Percentiles rank a stretch among this genome's conserved stretches.
Conservation (phyloP, 805 yeast genomes). For the Barnettozyma salicaria region DNA sequence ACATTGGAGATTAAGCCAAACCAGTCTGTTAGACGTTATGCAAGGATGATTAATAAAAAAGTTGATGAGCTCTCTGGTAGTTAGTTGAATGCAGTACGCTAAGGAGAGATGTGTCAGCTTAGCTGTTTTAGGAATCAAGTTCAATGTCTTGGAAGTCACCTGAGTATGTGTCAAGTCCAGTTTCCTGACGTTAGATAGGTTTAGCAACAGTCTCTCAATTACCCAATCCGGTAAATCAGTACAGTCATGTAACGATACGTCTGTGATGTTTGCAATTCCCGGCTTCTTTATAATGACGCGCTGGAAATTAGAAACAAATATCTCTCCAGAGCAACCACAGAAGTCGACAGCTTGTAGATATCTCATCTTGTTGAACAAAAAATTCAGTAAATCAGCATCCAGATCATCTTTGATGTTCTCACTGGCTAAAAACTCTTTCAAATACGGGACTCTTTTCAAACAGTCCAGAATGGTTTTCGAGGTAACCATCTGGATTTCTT, state of each 20-base stretch:
- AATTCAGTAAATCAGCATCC: slow-evolving; percentile 49
- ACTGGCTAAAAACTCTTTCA: slow-evolving; percentile 74
- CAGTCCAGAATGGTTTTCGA: slow-evolving; percentile 61
- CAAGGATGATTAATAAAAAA: slow-evolving; percentile 72
- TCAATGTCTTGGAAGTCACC: slow-evolving; percentile 57
- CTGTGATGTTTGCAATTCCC: slow-evolving; percentile 18
- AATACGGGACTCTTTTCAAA: slow-evolving; percentile 54
- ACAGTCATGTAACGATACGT: slow-evolving; percentile 81
- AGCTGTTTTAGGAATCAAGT: slow-evolving; percentile 47
- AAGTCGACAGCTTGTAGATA: slow-evolving; percentile 70
- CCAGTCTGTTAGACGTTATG: slow-evolving; percentile 38
- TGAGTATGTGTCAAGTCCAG: slow-evolving; percentile 80
- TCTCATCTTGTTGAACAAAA: slow-evolving; percentile 48
- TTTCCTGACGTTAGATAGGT: slow-evolving; percentile 49
- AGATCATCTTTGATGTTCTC: slow-evolving; percentile 84
- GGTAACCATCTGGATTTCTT: slow-evolving; percentile 87
- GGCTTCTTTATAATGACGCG: slow-evolving; percentile 27
- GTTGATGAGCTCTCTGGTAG: slow-evolving; percentile 64
- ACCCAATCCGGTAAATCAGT: slow-evolving; percentile 61
- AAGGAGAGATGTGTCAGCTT: slow-evolving; percentile 69
- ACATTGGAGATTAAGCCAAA: slow-evolving; percentile 63
- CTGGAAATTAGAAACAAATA: slow-evolving; percentile 55
- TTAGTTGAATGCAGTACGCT: slow-evolving; percentile 57
- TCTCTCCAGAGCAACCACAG: slow-evolving; percentile 75
- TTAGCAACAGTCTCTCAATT: slow-evolving; percentile 52